Evolutionary conservation across 305 asterid species (phyloP).

Genomic region (Coffea humblotiana): DNA sequence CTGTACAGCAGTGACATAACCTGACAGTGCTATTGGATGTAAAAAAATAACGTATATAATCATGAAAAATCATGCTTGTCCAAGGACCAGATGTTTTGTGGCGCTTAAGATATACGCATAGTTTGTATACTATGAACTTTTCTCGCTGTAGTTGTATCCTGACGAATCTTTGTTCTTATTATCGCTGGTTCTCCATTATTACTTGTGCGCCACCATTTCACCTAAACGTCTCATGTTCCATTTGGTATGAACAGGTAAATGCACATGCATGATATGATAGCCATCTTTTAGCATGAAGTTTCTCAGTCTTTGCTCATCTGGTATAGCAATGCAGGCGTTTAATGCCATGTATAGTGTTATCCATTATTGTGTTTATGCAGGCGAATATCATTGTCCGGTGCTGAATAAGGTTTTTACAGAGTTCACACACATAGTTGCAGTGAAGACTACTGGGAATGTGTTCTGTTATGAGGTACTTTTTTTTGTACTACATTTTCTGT

Average conservation of each 20-base stretch:
- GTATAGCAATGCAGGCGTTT: not conserved
- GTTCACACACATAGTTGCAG: conserved; percentile 88
- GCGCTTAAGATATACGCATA: too few relatives aligned
- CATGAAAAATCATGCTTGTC: too few relatives aligned
- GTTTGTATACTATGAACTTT: too few relatives aligned
- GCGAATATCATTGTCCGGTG: conserved; percentile 92
- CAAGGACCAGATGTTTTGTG: too few relatives aligned
- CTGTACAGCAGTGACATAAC: too few relatives aligned
- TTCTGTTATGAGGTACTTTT: conserved; percentile 80
- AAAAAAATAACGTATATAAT: too few relatives aligned
- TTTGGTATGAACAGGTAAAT: not conserved
- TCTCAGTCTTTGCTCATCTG: not conserved
- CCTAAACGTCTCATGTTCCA: not conserved
- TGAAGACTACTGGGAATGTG: conserved; percentile 92
- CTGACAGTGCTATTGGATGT: too few relatives aligned
- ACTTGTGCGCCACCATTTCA: not conserved
- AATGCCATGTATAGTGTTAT: conserved; percentile 9
- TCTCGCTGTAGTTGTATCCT: too few relatives aligned
- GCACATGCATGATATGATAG: not conserved
- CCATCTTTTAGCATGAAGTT: not conserved
- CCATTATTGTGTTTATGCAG: conserved; percentile 38
- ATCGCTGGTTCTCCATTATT: too few relatives aligned
- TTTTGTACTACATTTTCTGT: not conserved
- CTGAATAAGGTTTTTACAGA: conserved; percentile 89
- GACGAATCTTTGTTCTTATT: too few relatives aligned